Evolutionary conservation across 371 early-diverging fungal genomes (phyloP), one percentile per base, ranked within the genome.

Genomic region (Lichtheimia hyalospora): DNA sequence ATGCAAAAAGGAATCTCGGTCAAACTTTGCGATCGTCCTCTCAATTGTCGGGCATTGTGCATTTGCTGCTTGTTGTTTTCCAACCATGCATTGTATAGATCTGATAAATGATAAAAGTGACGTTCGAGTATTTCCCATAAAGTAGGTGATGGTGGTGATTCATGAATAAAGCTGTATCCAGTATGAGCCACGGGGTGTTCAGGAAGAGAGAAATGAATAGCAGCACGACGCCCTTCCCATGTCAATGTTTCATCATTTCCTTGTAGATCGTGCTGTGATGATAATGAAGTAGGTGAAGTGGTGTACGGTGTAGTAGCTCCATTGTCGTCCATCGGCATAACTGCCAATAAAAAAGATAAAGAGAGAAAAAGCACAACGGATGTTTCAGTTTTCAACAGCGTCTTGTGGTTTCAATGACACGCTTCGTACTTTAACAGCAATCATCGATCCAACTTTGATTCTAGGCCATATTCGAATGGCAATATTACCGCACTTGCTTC

Each of bases 121-220:
- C 18, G 3, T 24, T 39, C 18, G 18, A 6, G 27, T 56, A 18
- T 2, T 18, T 25, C 49, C 51, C 50, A 23, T 12, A 44, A 27
- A 50, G 13, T 7, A 25, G 18, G 14, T 18, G 15, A 18, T 10
- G 51, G 21, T 25, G 28, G 12, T 18, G 28, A 3, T 14, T 24
- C 13, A 34, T 42, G 50, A 49, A 23, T 25, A 16, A 24, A 40
- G 14, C 21, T 40, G 42, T 16, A 28, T 5, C 41, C 49, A 15
- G 49, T 54, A 40, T 15, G 48, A 10, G 48, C 27, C 1, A 27
- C n/a, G 4, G 62, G 62, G n/a, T 46, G 55, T 44, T 62, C 21
- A 24, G 62, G 62, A 34, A 62, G 56, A 34, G 55, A 28, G 25
- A 62, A 62, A 15, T 62, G 62, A 10, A 62, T 62, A 7, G 62